phyloP scores from a whole-genome alignment of 169 alveolate species.

The Plasmodium yoelii region DNA sequence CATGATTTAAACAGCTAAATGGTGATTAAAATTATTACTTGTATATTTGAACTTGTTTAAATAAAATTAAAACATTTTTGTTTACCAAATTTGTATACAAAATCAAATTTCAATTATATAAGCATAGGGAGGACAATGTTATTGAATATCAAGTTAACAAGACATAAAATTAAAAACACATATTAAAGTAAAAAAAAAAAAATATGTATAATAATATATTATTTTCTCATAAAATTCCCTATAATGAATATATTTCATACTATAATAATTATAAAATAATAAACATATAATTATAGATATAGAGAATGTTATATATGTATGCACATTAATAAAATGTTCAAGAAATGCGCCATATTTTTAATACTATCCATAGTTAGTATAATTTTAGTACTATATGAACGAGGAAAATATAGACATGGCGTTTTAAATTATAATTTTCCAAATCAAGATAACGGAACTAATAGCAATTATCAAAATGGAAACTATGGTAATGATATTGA shows the following conservation, averaged over 20 bases:
- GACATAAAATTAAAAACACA: no score
- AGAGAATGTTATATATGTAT: no score
- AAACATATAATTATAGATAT: no score
- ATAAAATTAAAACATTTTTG: background rate
- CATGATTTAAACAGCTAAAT: no score
- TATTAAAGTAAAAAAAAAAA: no score
- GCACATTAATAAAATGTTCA: conserved; percentile 30
- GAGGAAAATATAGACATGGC: conserved; percentile 3
- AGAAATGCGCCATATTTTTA: conserved; percentile 33
- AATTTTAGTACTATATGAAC: conserved; percentile 34
- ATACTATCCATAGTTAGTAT: conserved; percentile 53
- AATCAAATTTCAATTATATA: background rate
- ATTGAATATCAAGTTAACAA: background rate
- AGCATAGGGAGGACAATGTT: background rate
- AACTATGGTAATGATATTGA: background rate
- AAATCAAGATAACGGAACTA: background rate
- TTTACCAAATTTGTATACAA: background rate
- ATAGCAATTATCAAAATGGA: background rate
- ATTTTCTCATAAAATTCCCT: no score
- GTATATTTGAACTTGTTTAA: no score
- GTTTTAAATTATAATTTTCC: background rate
- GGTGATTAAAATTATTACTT: no score
- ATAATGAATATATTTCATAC: no score
- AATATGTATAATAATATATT: no score
- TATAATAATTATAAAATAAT: no score